Evolutionary conservation across 805 yeast genomes (phyloP).

Genomic region (Kluyveromyces nonfermentans): DNA sequence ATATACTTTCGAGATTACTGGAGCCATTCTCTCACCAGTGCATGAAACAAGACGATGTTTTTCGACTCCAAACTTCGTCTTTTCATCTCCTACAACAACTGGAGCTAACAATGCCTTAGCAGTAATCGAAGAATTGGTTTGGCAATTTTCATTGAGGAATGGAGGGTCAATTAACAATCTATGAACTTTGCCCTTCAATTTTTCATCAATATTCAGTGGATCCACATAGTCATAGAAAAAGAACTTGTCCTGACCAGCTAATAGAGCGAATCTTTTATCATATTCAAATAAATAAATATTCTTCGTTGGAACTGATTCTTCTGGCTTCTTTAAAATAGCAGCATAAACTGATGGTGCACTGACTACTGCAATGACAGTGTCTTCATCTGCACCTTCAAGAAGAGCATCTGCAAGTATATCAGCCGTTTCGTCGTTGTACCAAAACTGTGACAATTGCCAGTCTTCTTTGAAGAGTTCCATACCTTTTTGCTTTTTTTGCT

Average conservation of each 20-base stretch:
- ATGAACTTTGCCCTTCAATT: slow-evolving; percentile 53
- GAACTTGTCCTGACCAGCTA: slow-evolving; percentile 62
- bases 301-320: slow-evolving; percentile 47
- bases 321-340: slow-evolving; percentile 51
- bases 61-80: slow-evolving; percentile 33
- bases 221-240: slow-evolving; percentile 65
- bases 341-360: slow-evolving; percentile 93
- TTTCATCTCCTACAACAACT: slow-evolving; percentile 26
- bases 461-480: slow-evolving; percentile 80
- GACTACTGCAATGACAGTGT: slow-evolving; percentile 64
- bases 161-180: slow-evolving; percentile 82
- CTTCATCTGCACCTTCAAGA: slow-evolving; percentile 63
- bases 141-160: slow-evolving; percentile 74
- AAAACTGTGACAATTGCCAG: slow-evolving; percentile 91
- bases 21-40: slow-evolving; percentile 84
- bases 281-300: slow-evolving; percentile 69
- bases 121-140: slow-evolving; percentile 54
- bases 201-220: slow-evolving; percentile 53
- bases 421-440: slow-evolving; percentile 77
- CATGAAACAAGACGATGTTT: slow-evolving; percentile 55
- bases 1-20: slow-evolving; percentile 49
- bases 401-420: slow-evolving; percentile 57
- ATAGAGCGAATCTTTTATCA: slow-evolving; percentile 64
- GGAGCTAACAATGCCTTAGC: slow-evolving; percentile 48
- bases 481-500: slow-evolving; percentile 31